phyloP scores from a whole-genome alignment of 805 yeast species.

The Pichia nakasei region DNA sequence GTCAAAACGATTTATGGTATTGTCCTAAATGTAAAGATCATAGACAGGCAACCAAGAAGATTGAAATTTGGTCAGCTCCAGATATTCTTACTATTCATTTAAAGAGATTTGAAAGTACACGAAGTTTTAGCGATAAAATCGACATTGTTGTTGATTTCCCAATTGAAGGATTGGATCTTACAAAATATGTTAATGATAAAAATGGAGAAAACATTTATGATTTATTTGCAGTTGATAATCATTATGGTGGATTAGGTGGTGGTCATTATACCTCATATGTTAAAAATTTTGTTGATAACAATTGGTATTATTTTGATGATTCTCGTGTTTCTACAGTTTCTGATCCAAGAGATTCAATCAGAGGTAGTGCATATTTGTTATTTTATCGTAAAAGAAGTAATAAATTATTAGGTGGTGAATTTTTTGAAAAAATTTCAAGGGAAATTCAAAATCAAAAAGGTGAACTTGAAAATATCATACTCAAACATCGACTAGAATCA shows the following conservation, averaged over 20 bases:
- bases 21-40: slow-evolving; percentile 87
- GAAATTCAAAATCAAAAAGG: slow-evolving; percentile 26
- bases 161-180: slow-evolving; percentile 68
- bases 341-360: slow-evolving; percentile 50
- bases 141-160: slow-evolving; percentile 83
- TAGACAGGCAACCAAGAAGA: slow-evolving; percentile 81
- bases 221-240: slow-evolving; percentile 88
- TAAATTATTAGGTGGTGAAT: slow-evolving; percentile 39
- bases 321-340: slow-evolving; percentile 53
- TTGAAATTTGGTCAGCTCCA: slow-evolving; percentile 90
- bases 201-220: slow-evolving; percentile 53
- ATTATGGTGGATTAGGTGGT: slow-evolving; percentile 93
- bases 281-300: slow-evolving; percentile 61
- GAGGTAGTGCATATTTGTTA: slow-evolving; percentile 78
- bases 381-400: slow-evolving; percentile 60
- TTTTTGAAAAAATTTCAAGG: slow-evolving; percentile 32
- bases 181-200: slow-evolving; percentile 41
- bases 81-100: slow-evolving; percentile 84
- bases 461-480: slow-evolving; percentile 5
- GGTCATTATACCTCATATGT: slow-evolving; percentile 94
- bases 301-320: slow-evolving; percentile 91
- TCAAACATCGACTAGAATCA: background rate
- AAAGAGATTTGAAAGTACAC: slow-evolving; percentile 79
- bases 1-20: slow-evolving; percentile 88
- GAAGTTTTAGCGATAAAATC: slow-evolving; percentile 84